These are phyloP conservation scores for Raffaelea deltoideospora DNA, from an alignment of 2,329 filamentous ascomycete genomes.

Conservation along the genomic window DNA sequence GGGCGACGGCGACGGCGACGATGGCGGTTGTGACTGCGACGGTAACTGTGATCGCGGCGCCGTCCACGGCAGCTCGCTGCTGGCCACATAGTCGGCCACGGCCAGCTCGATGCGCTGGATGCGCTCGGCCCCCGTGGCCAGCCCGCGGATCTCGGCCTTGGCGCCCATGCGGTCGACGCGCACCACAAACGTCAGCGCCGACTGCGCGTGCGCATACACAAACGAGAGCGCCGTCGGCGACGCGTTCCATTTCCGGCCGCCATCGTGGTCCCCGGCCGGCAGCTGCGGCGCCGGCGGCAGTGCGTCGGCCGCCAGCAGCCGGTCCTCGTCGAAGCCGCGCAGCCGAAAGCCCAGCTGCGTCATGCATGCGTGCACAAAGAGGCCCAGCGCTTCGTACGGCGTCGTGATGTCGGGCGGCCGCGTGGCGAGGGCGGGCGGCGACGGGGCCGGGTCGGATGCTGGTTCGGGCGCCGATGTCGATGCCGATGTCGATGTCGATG, in stretches of 20 bases:
- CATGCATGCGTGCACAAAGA: constrained; percentile 77
- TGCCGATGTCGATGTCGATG: too few species aligned
- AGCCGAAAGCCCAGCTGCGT: constrained; percentile 65
- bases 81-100: constrained; percentile 59
- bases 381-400: constrained; percentile 67
- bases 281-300: constrained; percentile 48
- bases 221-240: constrained; percentile 60
- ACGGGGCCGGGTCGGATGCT: too few species aligned
- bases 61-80: constrained; percentile 37
- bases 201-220: constrained; percentile 74
- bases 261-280: too few species aligned
- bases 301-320: background rate
- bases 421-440: too few species aligned
- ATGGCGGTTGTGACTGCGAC: too few species aligned
- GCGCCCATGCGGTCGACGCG: constrained; percentile 69
- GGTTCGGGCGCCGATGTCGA: too few species aligned
- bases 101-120: constrained; percentile 65
- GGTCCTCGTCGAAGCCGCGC: constrained; percentile 62
- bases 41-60: too few species aligned
- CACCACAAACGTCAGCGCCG: constrained; percentile 68
- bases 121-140: constrained; percentile 66
- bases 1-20: too few species aligned
- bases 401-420: constrained; percentile 49
- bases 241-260: too few species aligned
- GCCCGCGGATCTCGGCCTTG: constrained; percentile 70